Evolutionary conservation across 257 asterid genomes (phyloP).

Genomic region (Plantago ovata): DNA sequence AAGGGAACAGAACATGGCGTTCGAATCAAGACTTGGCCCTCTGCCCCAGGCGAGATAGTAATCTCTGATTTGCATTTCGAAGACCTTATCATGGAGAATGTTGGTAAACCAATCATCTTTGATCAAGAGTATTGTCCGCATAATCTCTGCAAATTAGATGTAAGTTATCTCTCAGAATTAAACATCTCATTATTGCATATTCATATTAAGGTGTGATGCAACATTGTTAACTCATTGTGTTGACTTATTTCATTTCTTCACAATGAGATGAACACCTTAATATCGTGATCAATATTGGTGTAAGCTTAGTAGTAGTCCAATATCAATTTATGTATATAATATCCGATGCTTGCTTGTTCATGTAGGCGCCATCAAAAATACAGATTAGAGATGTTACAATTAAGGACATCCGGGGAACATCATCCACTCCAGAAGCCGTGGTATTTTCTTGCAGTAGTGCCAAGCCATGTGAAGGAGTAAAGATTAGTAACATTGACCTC

Average conservation of each 20-base stretch:
- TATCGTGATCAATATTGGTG: too few relatives aligned
- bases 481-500: constrained; percentile 40
- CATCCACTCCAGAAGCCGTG: constrained; percentile 21
- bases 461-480: constrained; percentile 40
- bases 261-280: too few relatives aligned
- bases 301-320: too few relatives aligned
- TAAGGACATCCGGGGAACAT: constrained; percentile 31
- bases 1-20: constrained; percentile 19
- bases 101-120: too few relatives aligned
- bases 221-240: too few relatives aligned
- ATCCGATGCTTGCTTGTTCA: background rate
- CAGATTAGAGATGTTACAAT: background rate
- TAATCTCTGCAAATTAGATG: constrained; percentile 2
- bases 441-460: constrained; percentile 37
- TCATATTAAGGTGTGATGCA: too few relatives aligned
- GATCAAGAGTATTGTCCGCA: constrained; percentile 16
- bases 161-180: background rate
- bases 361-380: background rate
- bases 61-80: constrained; percentile 9
- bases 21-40: constrained; percentile 25
- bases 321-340: too few relatives aligned
- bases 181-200: too few relatives aligned
- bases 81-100: constrained; percentile 21
- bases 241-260: too few relatives aligned
- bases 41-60: background rate